Conservation (phyloP, 208 protist species). For the Lotmaria passim region DNA sequence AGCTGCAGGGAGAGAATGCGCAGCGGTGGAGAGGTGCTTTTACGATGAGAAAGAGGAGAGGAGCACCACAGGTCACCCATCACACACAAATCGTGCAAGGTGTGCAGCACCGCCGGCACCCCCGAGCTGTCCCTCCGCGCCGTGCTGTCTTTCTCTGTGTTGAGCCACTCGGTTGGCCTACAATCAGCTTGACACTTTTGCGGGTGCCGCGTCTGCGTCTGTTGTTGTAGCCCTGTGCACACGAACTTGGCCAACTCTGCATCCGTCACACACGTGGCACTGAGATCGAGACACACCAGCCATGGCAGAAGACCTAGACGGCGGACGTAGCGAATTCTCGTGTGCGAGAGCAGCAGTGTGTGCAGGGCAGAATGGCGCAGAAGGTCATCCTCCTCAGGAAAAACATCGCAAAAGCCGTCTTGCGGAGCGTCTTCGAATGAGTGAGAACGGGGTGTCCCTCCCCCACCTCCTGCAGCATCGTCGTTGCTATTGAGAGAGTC, state of each 20-base stretch:
- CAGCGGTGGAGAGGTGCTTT: not conserved
- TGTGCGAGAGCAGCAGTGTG: slow-evolving; percentile 30
- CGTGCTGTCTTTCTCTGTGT: not conserved
- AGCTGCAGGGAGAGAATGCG: slow-evolving; percentile 24
- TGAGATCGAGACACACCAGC: slow-evolving; percentile 19
- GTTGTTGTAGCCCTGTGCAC: slow-evolving; percentile 9
- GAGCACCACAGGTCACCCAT: not conserved
- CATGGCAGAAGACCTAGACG: slow-evolving; percentile 20
- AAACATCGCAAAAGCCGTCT: not conserved
- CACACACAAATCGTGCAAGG: not conserved
- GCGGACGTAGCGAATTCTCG: slow-evolving; percentile 5
- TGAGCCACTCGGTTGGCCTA: too few species aligned
- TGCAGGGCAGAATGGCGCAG: slow-evolving; percentile 14
- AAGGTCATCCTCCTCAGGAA: not conserved
- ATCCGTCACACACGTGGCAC: slow-evolving; percentile 12
- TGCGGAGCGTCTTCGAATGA: not conserved
- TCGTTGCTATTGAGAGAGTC: too few species aligned
- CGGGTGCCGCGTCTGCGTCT: too few species aligned
- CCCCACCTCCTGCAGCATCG: too few species aligned
- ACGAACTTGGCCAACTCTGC: slow-evolving; percentile 21
- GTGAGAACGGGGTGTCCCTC: not conserved
- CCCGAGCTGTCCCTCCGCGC: not conserved
- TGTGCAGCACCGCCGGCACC: slow-evolving; percentile 1
- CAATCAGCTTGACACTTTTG: too few species aligned
- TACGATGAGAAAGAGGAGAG: not conserved